Evolutionary conservation across 2,329 filamentous ascomycete species (phyloP).

Genomic region (Verruconis gallopava): DNA sequence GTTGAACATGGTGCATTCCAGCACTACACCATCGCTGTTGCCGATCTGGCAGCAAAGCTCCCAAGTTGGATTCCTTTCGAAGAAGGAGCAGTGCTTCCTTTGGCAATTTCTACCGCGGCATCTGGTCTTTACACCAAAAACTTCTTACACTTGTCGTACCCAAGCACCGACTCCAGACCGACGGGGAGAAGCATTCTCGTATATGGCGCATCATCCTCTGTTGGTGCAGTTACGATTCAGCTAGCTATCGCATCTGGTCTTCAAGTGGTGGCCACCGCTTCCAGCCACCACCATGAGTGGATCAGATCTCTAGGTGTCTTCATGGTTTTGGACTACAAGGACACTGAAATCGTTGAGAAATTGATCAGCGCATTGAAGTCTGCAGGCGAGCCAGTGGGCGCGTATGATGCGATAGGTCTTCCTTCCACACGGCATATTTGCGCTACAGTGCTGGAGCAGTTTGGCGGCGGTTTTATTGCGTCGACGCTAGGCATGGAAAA

Average conservation of each 20-base stretch:
- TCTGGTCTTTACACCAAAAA: slow-evolving; percentile 29
- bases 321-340: slow-evolving; percentile 20
- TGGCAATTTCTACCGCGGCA: slow-evolving; percentile 32
- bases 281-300: slow-evolving; percentile 20
- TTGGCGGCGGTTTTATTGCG: slow-evolving; percentile 5
- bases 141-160: slow-evolving; percentile 27
- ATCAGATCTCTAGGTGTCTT: slow-evolving; percentile 20
- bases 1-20: slow-evolving; percentile 21
- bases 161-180: slow-evolving; percentile 19
- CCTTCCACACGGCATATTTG: neutral
- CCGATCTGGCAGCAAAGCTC: slow-evolving; percentile 24
- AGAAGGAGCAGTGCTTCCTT: slow-evolving; percentile 29
- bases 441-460: neutral
- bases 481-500: slow-evolving; percentile 12
- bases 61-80: slow-evolving; percentile 26
- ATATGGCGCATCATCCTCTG: slow-evolving; percentile 13
- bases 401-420: slow-evolving; percentile 26
- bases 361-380: slow-evolving; percentile 28
- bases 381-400: slow-evolving; percentile 26
- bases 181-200: slow-evolving; percentile 20
- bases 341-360: slow-evolving; percentile 21
- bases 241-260: slow-evolving; percentile 28
- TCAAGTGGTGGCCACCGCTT: slow-evolving; percentile 27
- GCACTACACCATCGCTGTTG: slow-evolving; percentile 21
- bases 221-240: slow-evolving; percentile 33